Conservation (phyloP, 2,329 filamentous ascomycete species). For the Microsporum ferrugineum region DNA sequence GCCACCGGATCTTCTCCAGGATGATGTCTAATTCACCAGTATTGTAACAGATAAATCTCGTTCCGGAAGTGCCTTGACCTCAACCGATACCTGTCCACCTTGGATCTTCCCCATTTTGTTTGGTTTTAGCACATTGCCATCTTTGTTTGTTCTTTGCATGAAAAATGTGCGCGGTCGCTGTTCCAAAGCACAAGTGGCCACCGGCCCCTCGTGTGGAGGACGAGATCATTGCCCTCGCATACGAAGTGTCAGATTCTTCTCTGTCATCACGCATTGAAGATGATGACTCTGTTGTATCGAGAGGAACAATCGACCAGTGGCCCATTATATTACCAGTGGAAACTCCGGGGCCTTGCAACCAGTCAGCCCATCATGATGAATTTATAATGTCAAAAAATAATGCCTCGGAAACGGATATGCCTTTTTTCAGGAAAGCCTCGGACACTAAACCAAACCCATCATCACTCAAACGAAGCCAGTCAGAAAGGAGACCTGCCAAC, state of each 20-base stretch:
- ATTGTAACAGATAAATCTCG: constrained; percentile 11
- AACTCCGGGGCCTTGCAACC: constrained; percentile 7
- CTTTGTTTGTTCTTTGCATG: not conserved
- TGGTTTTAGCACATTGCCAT: constrained; percentile 6
- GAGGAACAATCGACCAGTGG: constrained; percentile 36
- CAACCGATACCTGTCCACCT: constrained; percentile 6
- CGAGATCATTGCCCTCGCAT: constrained; percentile 31
- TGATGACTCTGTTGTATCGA: constrained; percentile 17
- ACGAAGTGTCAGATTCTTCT: constrained; percentile 28
- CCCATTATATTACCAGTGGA: constrained; percentile 32
- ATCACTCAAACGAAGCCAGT: constrained; percentile 1
- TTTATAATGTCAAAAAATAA: not conserved
- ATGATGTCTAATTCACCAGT: constrained; percentile 14
- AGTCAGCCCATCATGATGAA: constrained; percentile 2
- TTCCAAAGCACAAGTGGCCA: constrained; percentile 26
- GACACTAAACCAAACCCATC: not conserved
- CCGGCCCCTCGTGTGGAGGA: constrained; percentile 37
- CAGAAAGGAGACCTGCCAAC: constrained; percentile 6
- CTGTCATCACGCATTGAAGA: constrained; percentile 9
- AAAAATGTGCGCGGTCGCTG: constrained; percentile 17
- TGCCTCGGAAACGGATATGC: not conserved
- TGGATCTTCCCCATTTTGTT: constrained; percentile 1
- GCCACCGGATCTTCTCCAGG: constrained; percentile 9
- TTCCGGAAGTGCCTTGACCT: constrained; percentile 11
- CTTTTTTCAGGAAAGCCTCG: not conserved